A percentile compares a stretch with the other conserved stretches of the same genome.
Conservation (phyloP, 2,329 filamentous ascomycete genomes). For the Pyricularia pennisetigena region DNA sequence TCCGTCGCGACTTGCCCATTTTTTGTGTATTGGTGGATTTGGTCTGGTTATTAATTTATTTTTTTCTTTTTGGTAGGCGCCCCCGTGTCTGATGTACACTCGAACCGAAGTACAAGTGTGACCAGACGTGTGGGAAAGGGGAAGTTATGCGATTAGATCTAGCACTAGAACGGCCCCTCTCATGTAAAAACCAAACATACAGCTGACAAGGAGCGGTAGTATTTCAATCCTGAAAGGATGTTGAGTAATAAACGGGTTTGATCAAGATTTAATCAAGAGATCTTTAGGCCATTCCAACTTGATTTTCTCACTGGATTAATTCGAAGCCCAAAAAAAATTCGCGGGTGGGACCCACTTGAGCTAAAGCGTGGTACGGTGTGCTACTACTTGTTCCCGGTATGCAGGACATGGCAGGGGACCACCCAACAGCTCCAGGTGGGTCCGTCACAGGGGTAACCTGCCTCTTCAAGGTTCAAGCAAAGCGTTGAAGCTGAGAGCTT, state of each 20-base stretch:
- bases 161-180: background rate
- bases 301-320: background rate
- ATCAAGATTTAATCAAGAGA: background rate
- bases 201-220: background rate
- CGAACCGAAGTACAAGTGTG: background rate
- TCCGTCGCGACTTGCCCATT: conserved; percentile 53
- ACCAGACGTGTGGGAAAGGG: background rate
- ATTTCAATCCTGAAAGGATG: background rate
- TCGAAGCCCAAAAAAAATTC: background rate
- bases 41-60: background rate
- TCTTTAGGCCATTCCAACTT: background rate
- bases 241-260: too few relatives aligned
- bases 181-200: background rate
- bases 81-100: background rate
- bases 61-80: background rate
- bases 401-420: background rate
- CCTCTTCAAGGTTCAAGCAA: background rate
- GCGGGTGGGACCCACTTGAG: background rate
- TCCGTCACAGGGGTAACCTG: background rate
- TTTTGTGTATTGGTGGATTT: conserved; percentile 6
- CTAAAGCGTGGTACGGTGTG: too few relatives aligned
- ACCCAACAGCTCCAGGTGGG: background rate
- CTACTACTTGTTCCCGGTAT: too few relatives aligned
- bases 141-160: background rate
- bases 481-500: background rate